Evolutionary conservation across 1,284 basidiomycete species (phyloP), one percentile per base, ranked within the genome.

Genomic region (Leccinum solheimii): DNA sequence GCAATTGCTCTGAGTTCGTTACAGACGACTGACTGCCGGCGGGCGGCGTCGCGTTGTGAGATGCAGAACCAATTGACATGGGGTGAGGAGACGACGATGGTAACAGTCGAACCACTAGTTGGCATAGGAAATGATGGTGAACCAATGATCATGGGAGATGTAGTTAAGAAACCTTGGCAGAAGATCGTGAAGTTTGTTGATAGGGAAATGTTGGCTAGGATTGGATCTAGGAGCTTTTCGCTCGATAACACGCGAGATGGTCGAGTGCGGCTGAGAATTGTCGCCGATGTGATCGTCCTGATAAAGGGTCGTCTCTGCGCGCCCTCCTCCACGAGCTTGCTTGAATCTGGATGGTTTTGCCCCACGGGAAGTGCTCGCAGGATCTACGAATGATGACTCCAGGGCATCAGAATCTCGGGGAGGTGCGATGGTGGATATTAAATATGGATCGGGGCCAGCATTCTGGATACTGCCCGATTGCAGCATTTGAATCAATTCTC

Each of bases 1-100:
- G 93, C 55, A 97, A 76, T 64, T 90, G 85, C 59, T 94, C 91
- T 26, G 90, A 78, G 72, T 93, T 88, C 26, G 7, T 27, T 27
- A 27, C 26, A 27, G 26, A 27, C 7, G 26, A 27, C 26, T 27
- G 26, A 27, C 26, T 27, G 26, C 0, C 1, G 26, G 26, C 26
- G 26, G 26, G 26, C 26, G 26, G 6, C 26, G 7, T 27, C 26
- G 26, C 26, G 26, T 27, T 27, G 7, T 27, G 26, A 27, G 26
- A 27, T 27, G 26, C 26, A 27, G 26, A 27, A 27, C 26, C 26
- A 27, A 27, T 27, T 27, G 26, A 27, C 26, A 27, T 27, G 7
- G 26, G 26, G 26, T 27, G 7, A 27, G 26, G 26, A 27, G 26
- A 27, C 26, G 26, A 26, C 26, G 26, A 26, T 26, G 26, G 1